Base-by-base conservation (phyloP, 345 rosid species). In the Chamaenerion angustifolium region DNA sequence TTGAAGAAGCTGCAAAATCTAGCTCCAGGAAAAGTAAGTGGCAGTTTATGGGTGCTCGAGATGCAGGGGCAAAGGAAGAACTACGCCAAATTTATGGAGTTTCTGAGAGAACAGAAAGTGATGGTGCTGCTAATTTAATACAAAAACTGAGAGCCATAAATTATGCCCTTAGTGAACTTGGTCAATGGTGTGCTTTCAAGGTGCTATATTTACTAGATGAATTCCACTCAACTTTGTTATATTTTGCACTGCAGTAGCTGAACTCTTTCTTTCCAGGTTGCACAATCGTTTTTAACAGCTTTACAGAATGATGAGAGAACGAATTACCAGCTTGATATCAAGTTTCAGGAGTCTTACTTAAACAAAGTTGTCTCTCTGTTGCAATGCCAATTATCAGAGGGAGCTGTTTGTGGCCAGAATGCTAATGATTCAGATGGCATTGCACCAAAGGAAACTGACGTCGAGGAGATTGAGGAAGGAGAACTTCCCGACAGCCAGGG, bases 21-120 rank as follows among this genome's bases (percentile, higher is more conserved):
- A 83, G 95, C 67, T 83, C 82, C 52, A 75, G 83, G 64, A 83
- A 70, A 70, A 90, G 96, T 69, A 90, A 90, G 68, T 90, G 98
- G 98, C 95, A 90, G 49, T 90, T 90, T 70, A 90, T 90, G 98
- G 98, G 98, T 63, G 98, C 98, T 43, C 80, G 98, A 65, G 98
- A 90, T 74, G 98, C 98, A 57, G 98, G 98, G 56, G 85, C 95
- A 0, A 90, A 80, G 74, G 98, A 90, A 63, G 96, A 87, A 62
- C 66, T 90, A 49, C 89, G 80, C 51, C 94, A 90, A 69, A 94
- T 90, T 64, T 90, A 90, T 62, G 98, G 98, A 43, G 96, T 90
- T 19, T 83, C 96, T 56, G 98, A 90, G 70, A 80, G 95, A 73
- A 83, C 98, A 2, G 98, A 90, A 57, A 83, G 95, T 69, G 98